Evolutionary conservation across 192 early-diverging fungal genomes (phyloP), one percentile per base, ranked within the genome.

Genomic region (Gaertneriomyces sp.): DNA sequence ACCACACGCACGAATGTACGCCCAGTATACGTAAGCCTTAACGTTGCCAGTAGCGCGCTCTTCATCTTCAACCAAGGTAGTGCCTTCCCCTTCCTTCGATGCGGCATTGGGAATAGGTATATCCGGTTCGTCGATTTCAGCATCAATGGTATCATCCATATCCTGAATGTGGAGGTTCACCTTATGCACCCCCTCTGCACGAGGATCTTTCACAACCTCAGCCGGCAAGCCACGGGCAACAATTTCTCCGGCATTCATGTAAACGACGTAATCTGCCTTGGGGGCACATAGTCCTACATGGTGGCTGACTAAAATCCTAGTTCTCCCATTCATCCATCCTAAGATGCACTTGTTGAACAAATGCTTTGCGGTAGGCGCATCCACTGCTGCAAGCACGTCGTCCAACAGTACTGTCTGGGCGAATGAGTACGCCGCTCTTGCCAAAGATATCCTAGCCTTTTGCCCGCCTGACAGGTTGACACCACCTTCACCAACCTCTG

Each of bases 341-440:
- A 79, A 70, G 58, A 96, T 55, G 61, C 91, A 93, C 45, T 87
- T 69, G 7, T 79, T 76, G 42, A 88, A 84, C 14, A 96, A 79
- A 56, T 91, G 89, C 57, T 88, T 88, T n/a, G 87, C 92, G 2
- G 94, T 96, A 60, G 93, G 90, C 2, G 91, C 85, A 68, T 96
- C 94, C 0, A 95, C 93, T 8, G 94, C 94, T 14, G 88, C 89
- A 47, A 97, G 77, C 71, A 89, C 91, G 73, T 97, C 94, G 72
- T 97, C 94, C 16, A 72, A 44, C 4, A 75, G 58, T 11, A 75
- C 45, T 39, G 50, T 12, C 7, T 16, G 5, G 12, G 63, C 57
- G 0, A n/a, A 45, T 2, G 64, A 68, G 50, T 75, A 75, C 11
- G 53, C 38, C 1, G 69, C 74, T 25, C 41, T 82, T n/a, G 93